phyloP scores from a whole-genome alignment of 2,329 filamentous ascomycete genomes.

The Neofusicoccum cordaticola region DNA sequence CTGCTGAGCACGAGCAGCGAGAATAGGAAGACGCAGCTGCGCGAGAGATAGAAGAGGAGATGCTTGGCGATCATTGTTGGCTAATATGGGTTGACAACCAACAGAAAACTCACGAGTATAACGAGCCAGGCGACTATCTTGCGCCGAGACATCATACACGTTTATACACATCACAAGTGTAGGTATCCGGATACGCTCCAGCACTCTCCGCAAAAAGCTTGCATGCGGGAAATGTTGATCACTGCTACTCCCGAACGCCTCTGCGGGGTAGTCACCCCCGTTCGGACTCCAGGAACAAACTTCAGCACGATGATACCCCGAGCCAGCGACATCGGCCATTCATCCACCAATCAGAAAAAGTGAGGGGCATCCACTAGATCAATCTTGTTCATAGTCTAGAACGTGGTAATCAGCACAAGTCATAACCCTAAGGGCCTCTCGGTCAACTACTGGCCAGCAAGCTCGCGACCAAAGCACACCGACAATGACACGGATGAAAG shows the following conservation, averaged over 20 bases:
- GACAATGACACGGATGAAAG: too few relatives aligned
- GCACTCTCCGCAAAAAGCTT: background rate
- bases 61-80: background rate
- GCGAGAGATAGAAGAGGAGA: background rate
- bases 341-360: background rate
- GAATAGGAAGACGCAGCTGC: background rate
- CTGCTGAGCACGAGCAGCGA: background rate
- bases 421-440: too few relatives aligned
- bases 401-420: too few relatives aligned
- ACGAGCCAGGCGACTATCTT: too few relatives aligned
- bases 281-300: background rate
- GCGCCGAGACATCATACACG: background rate
- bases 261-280: too few relatives aligned
- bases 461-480: too few relatives aligned
- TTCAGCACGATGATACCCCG: constrained; percentile 7
- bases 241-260: background rate
- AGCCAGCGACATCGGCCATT: background rate
- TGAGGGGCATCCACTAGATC: background rate
- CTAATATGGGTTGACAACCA: background rate
- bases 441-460: too few relatives aligned
- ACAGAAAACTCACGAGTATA: background rate
- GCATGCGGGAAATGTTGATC: background rate
- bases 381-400: too few relatives aligned
- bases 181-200: background rate
- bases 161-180: background rate